These are phyloP conservation scores for Cercospora sp. DNA, from an alignment of 2,329 filamentous ascomycete species.

Conservation along the genomic window DNA sequence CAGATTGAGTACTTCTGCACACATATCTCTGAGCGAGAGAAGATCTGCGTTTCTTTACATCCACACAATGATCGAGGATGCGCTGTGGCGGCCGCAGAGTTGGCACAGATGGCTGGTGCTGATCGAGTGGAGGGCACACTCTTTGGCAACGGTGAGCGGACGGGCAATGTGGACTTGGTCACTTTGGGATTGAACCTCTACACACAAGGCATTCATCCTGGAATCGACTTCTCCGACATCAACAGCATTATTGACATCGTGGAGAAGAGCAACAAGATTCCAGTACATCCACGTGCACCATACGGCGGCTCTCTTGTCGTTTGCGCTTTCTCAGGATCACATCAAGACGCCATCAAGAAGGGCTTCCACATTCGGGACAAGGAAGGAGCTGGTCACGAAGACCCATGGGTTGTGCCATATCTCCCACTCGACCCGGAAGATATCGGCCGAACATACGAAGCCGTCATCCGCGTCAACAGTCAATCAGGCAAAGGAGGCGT, in stretches of 20 bases:
- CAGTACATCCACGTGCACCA: slow-evolving; percentile 82
- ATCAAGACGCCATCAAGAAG: slow-evolving; percentile 97
- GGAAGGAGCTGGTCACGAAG: slow-evolving; percentile 59
- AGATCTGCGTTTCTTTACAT: slow-evolving; percentile 85
- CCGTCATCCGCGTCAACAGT: slow-evolving; percentile 95
- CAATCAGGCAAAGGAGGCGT: slow-evolving; percentile 93
- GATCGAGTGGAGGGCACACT: slow-evolving; percentile 92
- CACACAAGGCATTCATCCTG: slow-evolving; percentile 82
- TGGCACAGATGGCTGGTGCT: slow-evolving; percentile 94
- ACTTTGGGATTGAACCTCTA: slow-evolving; percentile 92
- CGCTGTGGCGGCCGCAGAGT: slow-evolving; percentile 82
- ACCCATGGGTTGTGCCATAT: slow-evolving; percentile 83
- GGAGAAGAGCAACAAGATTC: slow-evolving; percentile 92
- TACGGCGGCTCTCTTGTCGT: slow-evolving; percentile 92
- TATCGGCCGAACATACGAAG: slow-evolving; percentile 95
- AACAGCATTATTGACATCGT: slow-evolving; percentile 82
- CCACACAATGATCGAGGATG: slow-evolving; percentile 94
- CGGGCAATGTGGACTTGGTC: slow-evolving; percentile 92
- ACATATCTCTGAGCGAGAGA: slow-evolving; percentile 79
- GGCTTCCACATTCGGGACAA: slow-evolving; percentile 69
- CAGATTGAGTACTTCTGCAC: slow-evolving; percentile 94
- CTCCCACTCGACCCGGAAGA: slow-evolving; percentile 90
- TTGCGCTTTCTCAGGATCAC: slow-evolving; percentile 85
- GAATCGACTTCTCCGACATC: slow-evolving; percentile 90
- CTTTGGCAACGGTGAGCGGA: slow-evolving; percentile 93